Evolutionary conservation across 192 early-diverging fungal species (phyloP).

Genomic region (Coemansia sp.): DNA sequence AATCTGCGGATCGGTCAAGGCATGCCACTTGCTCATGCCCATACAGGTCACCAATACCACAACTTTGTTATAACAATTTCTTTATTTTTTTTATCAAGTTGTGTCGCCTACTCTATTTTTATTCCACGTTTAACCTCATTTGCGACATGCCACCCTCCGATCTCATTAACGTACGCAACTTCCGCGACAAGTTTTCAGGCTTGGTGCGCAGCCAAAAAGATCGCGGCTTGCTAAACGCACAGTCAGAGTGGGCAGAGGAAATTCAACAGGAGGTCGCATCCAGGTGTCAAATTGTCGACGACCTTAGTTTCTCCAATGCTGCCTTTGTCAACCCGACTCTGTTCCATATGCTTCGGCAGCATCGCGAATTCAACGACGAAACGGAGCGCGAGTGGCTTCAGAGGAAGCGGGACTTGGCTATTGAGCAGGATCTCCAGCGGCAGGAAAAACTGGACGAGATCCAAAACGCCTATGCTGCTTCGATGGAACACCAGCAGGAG

Average conservation of each 20-base stretch:
- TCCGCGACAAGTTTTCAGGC: constrained; percentile 48
- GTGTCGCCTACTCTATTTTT: neutral
- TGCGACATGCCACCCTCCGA: constrained; percentile 45
- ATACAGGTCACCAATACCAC: neutral
- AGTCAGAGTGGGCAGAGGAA: constrained; percentile 41
- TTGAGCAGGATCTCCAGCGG: constrained; percentile 31
- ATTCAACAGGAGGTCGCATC: constrained; percentile 26
- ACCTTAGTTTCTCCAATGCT: constrained; percentile 52
- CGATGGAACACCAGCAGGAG: constrained; percentile 1
- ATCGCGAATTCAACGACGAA: constrained; percentile 56
- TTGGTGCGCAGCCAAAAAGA: constrained; percentile 47
- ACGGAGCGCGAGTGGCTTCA: constrained; percentile 51
- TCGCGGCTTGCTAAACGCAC: constrained; percentile 34
- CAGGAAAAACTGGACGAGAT: constrained; percentile 15
- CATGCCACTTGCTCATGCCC: neutral
- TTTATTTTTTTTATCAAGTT: neutral
- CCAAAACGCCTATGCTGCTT: constrained; percentile 3
- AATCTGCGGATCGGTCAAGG: no score
- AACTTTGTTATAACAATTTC: neutral
- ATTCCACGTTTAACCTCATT: neutral
- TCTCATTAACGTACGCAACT: constrained; percentile 49
- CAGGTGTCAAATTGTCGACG: constrained; percentile 48
- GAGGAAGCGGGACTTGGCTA: constrained; percentile 43
- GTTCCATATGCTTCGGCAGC: constrained; percentile 56
- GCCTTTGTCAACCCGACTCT: constrained; percentile 55